Base-by-base conservation (phyloP, 2,329 filamentous ascomycete species). In the Paecilomyces sp. region DNA sequence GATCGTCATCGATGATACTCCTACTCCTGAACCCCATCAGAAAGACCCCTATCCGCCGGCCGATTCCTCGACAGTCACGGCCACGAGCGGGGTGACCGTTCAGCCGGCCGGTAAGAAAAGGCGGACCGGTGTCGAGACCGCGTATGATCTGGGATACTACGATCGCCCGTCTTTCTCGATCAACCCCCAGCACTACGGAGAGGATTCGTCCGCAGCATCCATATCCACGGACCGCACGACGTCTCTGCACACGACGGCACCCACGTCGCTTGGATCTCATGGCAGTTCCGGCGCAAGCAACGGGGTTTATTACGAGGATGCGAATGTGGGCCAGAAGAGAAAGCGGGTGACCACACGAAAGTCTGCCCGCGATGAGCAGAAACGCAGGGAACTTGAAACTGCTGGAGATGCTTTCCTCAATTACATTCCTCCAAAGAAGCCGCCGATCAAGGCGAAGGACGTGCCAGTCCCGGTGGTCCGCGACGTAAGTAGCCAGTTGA, bases 381-480 rank as follows among this genome's bases (percentile, higher is more conserved):
- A 91, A 73, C 83, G 88, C 65, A 84, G 88, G 67, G 90, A 94
- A 68, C 78, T 89, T 53, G 89, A 92, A 68, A 82, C 82, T 25
- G 81, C 86, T 47, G 84, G 85, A 25, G 88, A 92, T 72, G 85
- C 88, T 22, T 90, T 88, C 70, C 82, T 86, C 64, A 89, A 85
- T 64, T 97, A 97, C 72, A 84, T 91, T 56, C 92, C 94, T 52
- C 94, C 93, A 6, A 87, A 91, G 0, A 89, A 91, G 64, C 93
- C 93, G 3, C 88, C 91, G 3, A 91, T 94, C 79, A 97, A 99
- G 80, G 90, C 92, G 22, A 86, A 88, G 67, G 90, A 93, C 62
- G 89, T 93, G 18, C 79, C 81, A 56, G 85, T 88, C 47, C 82
- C 83, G 51, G 79, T 85, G 3, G 74, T 87, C 52, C 74, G 78